Conservation (phyloP, 352 stramenopile species). For the Pythium biforme region DNA sequence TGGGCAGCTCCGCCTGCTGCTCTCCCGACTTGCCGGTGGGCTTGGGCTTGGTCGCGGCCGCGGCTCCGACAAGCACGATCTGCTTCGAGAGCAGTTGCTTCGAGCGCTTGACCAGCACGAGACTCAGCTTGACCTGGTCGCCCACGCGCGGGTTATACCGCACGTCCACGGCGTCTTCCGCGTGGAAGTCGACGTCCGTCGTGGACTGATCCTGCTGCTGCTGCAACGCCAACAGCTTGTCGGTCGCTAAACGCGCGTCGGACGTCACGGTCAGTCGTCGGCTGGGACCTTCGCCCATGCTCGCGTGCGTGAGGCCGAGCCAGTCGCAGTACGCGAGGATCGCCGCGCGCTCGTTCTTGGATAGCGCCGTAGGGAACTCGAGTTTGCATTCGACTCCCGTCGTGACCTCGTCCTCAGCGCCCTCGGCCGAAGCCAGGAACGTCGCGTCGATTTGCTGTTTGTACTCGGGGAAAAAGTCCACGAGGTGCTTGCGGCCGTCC, state of each 20-base stretch:
- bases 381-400: slow-evolving; percentile 36
- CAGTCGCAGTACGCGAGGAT: slow-evolving; percentile 67
- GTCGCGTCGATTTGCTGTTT: slow-evolving; percentile 57
- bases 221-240: slow-evolving; percentile 20
- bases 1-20: slow-evolving; percentile 14
- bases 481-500: slow-evolving; percentile 37
- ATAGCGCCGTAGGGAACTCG: slow-evolving; percentile 39
- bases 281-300: slow-evolving; percentile 38
- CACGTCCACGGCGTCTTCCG: slow-evolving; percentile 61
- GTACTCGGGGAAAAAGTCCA: slow-evolving; percentile 60
- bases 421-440: slow-evolving; percentile 30
- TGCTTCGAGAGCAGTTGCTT: slow-evolving; percentile 64
- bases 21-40: slow-evolving; percentile 17
- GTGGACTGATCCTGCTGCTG: slow-evolving; percentile 14
- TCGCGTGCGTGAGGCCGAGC: slow-evolving; percentile 57
- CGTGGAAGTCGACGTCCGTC: slow-evolving; percentile 47
- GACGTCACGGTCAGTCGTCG: slow-evolving; percentile 41
- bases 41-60: slow-evolving; percentile 22
- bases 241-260: slow-evolving; percentile 5
- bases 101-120: slow-evolving; percentile 59
- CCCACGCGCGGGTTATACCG: slow-evolving; percentile 63
- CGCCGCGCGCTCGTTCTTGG: slow-evolving; percentile 62
- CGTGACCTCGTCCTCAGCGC: slow-evolving; percentile 17
- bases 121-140: slow-evolving; percentile 61
- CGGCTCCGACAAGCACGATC: slow-evolving; percentile 40